phyloP scores from a whole-genome alignment of 352 stramenopile species.

The Elongisporangium undulatum region DNA sequence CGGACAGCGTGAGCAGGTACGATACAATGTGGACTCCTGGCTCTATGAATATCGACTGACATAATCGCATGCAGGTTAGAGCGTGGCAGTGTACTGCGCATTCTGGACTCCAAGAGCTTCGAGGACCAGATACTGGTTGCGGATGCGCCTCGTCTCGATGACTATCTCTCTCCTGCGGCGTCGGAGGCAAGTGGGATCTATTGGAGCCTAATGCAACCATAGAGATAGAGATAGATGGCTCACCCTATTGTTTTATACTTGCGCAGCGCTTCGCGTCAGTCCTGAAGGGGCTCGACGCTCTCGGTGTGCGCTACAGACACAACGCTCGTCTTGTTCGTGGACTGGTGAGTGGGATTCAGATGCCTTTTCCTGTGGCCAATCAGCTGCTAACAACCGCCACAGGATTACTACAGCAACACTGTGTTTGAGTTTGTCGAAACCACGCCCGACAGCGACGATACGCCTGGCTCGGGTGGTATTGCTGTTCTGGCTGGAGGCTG shows the following conservation, averaged over 20 bases:
- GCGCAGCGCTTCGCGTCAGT: constrained; percentile 66
- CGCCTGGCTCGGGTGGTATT: constrained; percentile 37
- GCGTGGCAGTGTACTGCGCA: constrained; percentile 79
- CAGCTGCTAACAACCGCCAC: neutral
- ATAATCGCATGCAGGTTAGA: constrained; percentile 46
- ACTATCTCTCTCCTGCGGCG: constrained; percentile 62
- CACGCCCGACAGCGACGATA: constrained; percentile 6
- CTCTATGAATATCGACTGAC: neutral
- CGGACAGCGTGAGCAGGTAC: constrained; percentile 70
- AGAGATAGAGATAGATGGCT: too few relatives aligned
- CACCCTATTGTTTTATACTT: constrained; percentile 3
- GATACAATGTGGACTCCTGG: neutral
- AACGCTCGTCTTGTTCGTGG: constrained; percentile 77
- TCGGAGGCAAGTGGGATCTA: constrained; percentile 22
- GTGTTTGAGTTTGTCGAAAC: constrained; percentile 88
- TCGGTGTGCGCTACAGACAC: constrained; percentile 56
- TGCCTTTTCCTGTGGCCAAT: neutral
- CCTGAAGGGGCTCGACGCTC: constrained; percentile 45
- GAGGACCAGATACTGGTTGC: constrained; percentile 61
- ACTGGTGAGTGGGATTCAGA: constrained; percentile 34
- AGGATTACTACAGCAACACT: constrained; percentile 90
- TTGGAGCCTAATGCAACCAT: neutral
- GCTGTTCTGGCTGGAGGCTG: constrained; percentile 81
- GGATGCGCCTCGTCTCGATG: constrained; percentile 55
- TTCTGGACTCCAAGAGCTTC: constrained; percentile 83